These are phyloP conservation scores for Tolypocladium paradoxum DNA, from an alignment of 2,329 filamentous ascomycete genomes.

Conservation along the genomic window DNA sequence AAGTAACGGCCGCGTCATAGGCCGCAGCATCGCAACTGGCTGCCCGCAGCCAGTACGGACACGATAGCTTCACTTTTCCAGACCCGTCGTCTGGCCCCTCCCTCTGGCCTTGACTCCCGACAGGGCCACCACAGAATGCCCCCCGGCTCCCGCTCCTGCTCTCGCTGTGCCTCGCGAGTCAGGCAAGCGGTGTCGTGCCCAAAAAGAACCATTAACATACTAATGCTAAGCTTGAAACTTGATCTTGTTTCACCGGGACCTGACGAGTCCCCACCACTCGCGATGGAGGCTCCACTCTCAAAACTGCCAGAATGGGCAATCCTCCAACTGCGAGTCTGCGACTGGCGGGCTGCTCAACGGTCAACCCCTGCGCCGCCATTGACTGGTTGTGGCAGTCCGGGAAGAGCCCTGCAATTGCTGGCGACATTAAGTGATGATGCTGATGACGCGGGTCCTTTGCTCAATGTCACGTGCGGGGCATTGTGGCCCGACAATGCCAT, in stretches of 20 bases:
- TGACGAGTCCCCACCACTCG: conserved; percentile 2
- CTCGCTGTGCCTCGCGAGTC: background rate
- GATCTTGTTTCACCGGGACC: conserved; percentile 6
- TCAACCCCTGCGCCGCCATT: background rate
- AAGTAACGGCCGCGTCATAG: background rate
- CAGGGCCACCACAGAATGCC: background rate
- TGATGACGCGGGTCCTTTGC: too few species aligned
- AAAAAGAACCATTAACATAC: background rate
- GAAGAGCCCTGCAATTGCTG: background rate
- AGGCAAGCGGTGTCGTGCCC: background rate
- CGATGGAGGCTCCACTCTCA: background rate
- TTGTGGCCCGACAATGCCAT: too few species aligned
- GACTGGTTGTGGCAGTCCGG: background rate
- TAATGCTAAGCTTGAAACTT: conserved; percentile 5
- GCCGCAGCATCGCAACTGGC: background rate
- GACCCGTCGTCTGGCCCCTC: background rate
- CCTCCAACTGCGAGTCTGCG: background rate
- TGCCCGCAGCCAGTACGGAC: background rate
- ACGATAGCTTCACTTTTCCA: background rate
- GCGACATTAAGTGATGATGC: too few species aligned
- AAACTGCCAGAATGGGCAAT: conserved; percentile 1
- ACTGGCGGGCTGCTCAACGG: background rate
- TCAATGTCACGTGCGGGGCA: too few species aligned
- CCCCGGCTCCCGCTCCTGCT: background rate
- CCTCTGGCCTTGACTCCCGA: too few species aligned